Conservation (phyloP, 164 flowering plant species). For the Kalanchoe fedtschenkoi region DNA sequence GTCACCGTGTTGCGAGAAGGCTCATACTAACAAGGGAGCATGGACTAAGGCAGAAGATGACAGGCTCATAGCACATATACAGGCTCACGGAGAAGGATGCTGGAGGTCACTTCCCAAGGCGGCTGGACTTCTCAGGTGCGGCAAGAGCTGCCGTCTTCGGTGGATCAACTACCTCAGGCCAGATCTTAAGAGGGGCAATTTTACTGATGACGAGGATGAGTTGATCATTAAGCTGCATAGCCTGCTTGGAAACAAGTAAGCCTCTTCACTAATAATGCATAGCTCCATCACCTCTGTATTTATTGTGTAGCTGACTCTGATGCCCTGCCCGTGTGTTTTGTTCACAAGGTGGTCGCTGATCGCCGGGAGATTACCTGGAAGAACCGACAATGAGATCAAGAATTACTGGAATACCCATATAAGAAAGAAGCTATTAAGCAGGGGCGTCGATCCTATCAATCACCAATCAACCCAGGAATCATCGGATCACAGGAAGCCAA, state of each 20-base stretch:
- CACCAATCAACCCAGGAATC: background rate
- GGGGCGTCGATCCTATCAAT: background rate
- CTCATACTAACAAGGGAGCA: background rate
- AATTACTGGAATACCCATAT: constrained; percentile 5
- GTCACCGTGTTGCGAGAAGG: constrained; percentile 1
- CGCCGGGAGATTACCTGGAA: background rate
- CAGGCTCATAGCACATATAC: background rate
- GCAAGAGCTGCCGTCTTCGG: background rate
- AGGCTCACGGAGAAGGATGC: constrained; percentile 3
- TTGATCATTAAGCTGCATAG: constrained; percentile 1
- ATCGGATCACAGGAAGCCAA: background rate
- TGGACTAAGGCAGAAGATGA: constrained; percentile 3
- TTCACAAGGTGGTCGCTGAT: constrained; percentile 1
- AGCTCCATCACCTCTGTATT: background rate
- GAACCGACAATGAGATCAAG: constrained; percentile 2
- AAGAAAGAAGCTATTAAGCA: constrained; percentile 1
- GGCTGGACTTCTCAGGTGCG: background rate
- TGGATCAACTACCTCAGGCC: constrained; percentile 5
- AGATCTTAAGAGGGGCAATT: background rate
- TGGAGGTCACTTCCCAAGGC: constrained; percentile 4
- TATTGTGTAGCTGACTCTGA: background rate
- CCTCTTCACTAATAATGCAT: background rate
- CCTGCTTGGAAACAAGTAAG: constrained; percentile 2
- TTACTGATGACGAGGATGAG: constrained; percentile 1
- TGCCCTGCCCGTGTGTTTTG: background rate